Evolutionary conservation across 202 grass and related monocot species (phyloP), one percentile per base, ranked within the genome.

Genomic region (Bolboschoenoplectus hybrid): DNA sequence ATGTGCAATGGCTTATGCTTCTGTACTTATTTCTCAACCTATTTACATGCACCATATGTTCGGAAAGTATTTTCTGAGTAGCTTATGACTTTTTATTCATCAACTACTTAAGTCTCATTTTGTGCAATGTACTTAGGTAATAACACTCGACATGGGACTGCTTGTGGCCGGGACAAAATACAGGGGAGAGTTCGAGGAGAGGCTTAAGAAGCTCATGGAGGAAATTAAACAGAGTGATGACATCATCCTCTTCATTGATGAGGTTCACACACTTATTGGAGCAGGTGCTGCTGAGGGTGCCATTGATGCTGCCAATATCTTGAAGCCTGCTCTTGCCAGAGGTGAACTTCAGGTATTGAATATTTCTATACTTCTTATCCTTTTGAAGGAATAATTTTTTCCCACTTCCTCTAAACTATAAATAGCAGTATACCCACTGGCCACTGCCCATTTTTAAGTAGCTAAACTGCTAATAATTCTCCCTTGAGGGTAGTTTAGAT

Each of bases 151-250:
- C 82, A 97, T 97, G 94, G 94, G 94, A 39, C 89, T 97, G 49
- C 94, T 97, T 92, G 94, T 97, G 86, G 94, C 94, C 74, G 94
- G 94, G 70, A 97, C 94, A 36, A 97, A 97, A 74, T 97, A 97
- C 80, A 91, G 94, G 85, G 94, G 94, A 90, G 94, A 97, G 83
- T 97, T 97, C 47, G 94, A 94, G 86, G 92, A 94, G 82, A 90
- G 92, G 67, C 78, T 94, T 63, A 94, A 94, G 77, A 94, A 94
- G 75, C 91, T 97, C 64, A 97, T 97, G 94, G 94, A 97, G 58
- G 94, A 97, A 89, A 97, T 97, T 85, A 97, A 94, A 73, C 94
- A 97, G 85, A 94, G 87, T 43, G 94, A 97, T 72, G 92, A 97
- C 67, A 97, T 97, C 53, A 97, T 97, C 55, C 90, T 97, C 64